Percentiles rank a stretch among this genome's conserved stretches.
phyloP scores from a whole-genome alignment of 495 filamentous ascomycete species.

The Aspergillus cristatus region DNA sequence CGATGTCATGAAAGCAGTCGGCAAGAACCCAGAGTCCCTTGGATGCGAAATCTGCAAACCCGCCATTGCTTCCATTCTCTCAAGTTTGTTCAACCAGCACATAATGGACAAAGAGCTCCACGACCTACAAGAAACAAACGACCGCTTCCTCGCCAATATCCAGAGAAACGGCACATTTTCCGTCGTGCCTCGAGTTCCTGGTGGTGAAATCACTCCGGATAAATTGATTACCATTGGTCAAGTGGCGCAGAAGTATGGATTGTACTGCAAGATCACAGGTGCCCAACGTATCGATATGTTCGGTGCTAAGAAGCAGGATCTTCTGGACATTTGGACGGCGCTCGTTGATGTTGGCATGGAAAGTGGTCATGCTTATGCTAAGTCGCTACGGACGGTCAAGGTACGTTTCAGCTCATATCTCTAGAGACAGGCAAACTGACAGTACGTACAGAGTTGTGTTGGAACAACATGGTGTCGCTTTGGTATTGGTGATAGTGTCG shows the following conservation, averaged over 20 bases:
- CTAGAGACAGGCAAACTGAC: background rate
- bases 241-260: slow-evolving; percentile 77
- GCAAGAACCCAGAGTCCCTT: slow-evolving; percentile 62
- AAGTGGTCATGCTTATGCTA: slow-evolving; percentile 90
- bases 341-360: slow-evolving; percentile 91
- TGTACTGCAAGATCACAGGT: slow-evolving; percentile 95
- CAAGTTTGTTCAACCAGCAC: slow-evolving; percentile 78
- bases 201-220: slow-evolving; percentile 85
- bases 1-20: slow-evolving; percentile 76
- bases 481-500: slow-evolving; percentile 92
- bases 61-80: slow-evolving; percentile 72
- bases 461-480: slow-evolving; percentile 94
- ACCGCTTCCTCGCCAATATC: slow-evolving; percentile 87
- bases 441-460: slow-evolving; percentile 57
- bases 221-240: slow-evolving; percentile 82
- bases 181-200: slow-evolving; percentile 78
- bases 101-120: slow-evolving; percentile 67
- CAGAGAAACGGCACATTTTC: slow-evolving; percentile 91
- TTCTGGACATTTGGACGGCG: slow-evolving; percentile 79
- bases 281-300: slow-evolving; percentile 96
- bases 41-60: slow-evolving; percentile 94
- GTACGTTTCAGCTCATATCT: slow-evolving; percentile 12
- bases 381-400: slow-evolving; percentile 85
- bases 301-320: slow-evolving; percentile 84
- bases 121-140: slow-evolving; percentile 90